Base-by-base conservation (phyloP, 1,284 basidiomycete species). In the Cutaneotrichosporon daszewskae region DNA sequence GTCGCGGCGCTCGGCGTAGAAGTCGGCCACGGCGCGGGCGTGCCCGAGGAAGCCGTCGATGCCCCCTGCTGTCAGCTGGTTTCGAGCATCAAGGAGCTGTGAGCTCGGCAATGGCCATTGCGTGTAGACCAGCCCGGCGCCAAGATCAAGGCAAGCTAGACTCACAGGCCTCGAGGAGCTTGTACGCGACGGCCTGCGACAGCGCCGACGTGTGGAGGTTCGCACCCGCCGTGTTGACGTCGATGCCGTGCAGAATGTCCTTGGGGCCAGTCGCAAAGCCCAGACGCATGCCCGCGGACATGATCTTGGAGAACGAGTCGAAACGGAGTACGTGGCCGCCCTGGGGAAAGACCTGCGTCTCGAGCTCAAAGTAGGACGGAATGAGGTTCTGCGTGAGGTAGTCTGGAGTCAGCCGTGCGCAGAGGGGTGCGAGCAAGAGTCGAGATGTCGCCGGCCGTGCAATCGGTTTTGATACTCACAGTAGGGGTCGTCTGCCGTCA, bases 301-400 rank as follows among this genome's bases (percentile, higher is more conserved):
- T 74, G 32, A 94, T 76, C 74, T 96, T 96, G 44, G 84, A 87
- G 50, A 95, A 77, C 62, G 84, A 87, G 65, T 92, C 89, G 64
- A 91, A 87, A 28, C 89, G 79, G 19, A 91, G 51, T 9, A 91
- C 87, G n/a, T 83, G 79, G 3, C 87, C 87, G 23, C 79, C 77
- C 51, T 60, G 55, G 19, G 65, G 64, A 45, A 68, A 64, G 38
- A 69, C 59, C 37, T 68, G 58, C 0, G 66, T 74, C 62, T 92
- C 88, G 33, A 91, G 75, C 40, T 78, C 73, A 64, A 91, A 89
- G 69, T 90, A 92, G 0, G 83, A 86, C 1, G 83, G 80, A 23
- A 70, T 67, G 43, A 68, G 64, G 24, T 68, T 26, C 75, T 78
- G 25, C 76, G 80, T 36, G 76, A 79, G 47, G 72, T 77, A 62